Evolutionary conservation across 495 filamentous ascomycete species (phyloP), one percentile per base, ranked within the genome.

Genomic region (Cercophora sp.): DNA sequence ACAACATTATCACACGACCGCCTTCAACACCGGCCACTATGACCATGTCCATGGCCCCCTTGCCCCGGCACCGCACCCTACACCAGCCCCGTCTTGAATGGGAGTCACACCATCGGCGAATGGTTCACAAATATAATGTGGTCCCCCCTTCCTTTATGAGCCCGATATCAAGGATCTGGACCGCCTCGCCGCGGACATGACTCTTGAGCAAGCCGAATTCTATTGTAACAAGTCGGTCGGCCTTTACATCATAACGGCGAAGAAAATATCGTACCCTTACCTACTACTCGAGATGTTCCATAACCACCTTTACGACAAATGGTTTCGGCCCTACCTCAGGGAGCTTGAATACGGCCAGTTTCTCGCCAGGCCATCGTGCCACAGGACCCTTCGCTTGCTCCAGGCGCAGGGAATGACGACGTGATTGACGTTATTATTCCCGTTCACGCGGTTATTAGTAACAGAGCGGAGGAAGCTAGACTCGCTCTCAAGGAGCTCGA

Each of bases 331-430:
- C 48, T 51, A 3, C 48, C 31, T 16, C 19, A 51, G 34, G 10
- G 48, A 40, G 23, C 19, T 51, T 24, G 32, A 51, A 31, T 51
- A 51, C 48, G 48, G 48, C 32, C 34, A 51, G 34, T 40, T 51
- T 40, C 32, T 51, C 32, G 48, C 48, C 48, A 51, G 19, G 48
- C n/a, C n/a, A n/a, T n/a, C n/a, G n/a, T n/a, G n/a, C n/a, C n/a
- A n/a, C n/a, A n/a, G n/a, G n/a, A n/a, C n/a, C n/a, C 32, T 2
- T 37, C 31, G 34, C 35, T 51, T n/a, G 20, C 32, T 18, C n/a
- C 35, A 13, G 18, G 31, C 23, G 48, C 20, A 8, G 16, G 48
- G 48, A 24, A 15, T 31, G 16, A 26, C 18, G 48, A 24, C 24
- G 34, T 40, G 22, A 25, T 51, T 37, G 48, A 51, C 48, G 13